phyloP scores from a whole-genome alignment of 192 early-diverging fungal genomes.

The Coemansia sp. region DNA sequence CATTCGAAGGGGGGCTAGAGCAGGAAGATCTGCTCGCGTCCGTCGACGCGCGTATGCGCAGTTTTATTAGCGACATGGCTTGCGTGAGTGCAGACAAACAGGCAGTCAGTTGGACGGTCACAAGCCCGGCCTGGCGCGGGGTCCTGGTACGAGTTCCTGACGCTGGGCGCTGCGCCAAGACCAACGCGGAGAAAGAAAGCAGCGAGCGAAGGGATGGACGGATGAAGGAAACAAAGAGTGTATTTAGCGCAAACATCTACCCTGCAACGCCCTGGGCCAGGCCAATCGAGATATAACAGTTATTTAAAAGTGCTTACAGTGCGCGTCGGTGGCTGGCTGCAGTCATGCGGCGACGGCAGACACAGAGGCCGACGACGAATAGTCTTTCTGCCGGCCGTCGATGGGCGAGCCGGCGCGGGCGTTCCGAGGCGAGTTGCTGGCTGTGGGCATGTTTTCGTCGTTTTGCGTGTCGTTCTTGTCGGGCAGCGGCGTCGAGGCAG shows the following conservation, averaged over 20 bases:
- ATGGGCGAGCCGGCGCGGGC: constrained; percentile 7
- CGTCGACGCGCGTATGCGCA: too few species aligned
- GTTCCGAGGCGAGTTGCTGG: constrained; percentile 20
- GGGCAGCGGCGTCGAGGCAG: not conserved
- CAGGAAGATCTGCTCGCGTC: too few species aligned
- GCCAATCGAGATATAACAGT: not conserved
- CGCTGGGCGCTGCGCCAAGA: not conserved
- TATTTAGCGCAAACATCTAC: constrained; percentile 1
- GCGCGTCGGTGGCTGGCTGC: not conserved
- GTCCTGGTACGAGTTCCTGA: too few species aligned
- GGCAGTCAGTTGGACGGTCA: not conserved
- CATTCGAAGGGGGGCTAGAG: too few species aligned
- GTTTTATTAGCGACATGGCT: too few species aligned
- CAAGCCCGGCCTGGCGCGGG: not conserved
- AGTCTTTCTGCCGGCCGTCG: constrained; percentile 30
- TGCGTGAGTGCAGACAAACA: not conserved
- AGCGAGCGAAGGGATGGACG: not conserved
- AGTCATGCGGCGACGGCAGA: constrained; percentile 1
- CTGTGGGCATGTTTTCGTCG: constrained; percentile 12
- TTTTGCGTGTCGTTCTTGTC: constrained; percentile 11
- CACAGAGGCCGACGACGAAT: constrained; percentile 7
- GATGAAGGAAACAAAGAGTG: too few species aligned
- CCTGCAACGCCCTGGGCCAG: not conserved
- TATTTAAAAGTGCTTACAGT: not conserved
- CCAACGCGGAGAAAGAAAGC: not conserved